These are phyloP conservation scores for Parastagonospora nodorum DNA, from an alignment of 2,329 filamentous ascomycete species.

Conservation along the genomic window DNA sequence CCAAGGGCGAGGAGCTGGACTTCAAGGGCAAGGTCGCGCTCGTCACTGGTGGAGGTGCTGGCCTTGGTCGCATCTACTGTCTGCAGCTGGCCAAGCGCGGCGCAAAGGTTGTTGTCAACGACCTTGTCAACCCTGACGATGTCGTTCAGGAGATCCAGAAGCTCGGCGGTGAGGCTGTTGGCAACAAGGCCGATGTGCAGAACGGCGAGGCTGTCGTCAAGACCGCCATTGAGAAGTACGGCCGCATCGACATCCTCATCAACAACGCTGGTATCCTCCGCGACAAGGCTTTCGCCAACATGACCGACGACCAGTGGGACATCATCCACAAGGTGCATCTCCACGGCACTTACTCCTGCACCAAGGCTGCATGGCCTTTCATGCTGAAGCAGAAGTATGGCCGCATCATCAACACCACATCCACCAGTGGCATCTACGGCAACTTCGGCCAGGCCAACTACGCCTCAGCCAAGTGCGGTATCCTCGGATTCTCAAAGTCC, in stretches of 20 bases:
- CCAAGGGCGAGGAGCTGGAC: constrained; percentile 38
- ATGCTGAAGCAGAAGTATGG: constrained; percentile 99
- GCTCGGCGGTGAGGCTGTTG: constrained; percentile 84
- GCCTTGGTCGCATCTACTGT: constrained; percentile 88
- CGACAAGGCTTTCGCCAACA: constrained; percentile 97
- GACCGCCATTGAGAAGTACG: constrained; percentile 89
- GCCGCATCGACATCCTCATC: constrained; percentile 90
- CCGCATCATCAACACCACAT: constrained; percentile 94
- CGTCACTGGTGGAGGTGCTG: constrained; percentile 44
- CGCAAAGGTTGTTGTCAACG: constrained; percentile 90
- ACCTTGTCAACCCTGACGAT: constrained; percentile 87
- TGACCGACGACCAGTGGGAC: constrained; percentile 94
- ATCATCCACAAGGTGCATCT: constrained; percentile 91
- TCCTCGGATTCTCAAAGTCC: constrained; percentile 92
- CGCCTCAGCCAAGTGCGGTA: constrained; percentile 72
- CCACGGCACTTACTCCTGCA: constrained; percentile 92
- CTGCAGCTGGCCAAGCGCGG: constrained; percentile 85
- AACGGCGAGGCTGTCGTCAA: constrained; percentile 92
- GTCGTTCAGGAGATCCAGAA: constrained; percentile 93
- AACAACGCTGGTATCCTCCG: constrained; percentile 98
- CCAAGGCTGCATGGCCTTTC: constrained; percentile 96
- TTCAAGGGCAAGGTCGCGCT: constrained; percentile 47
- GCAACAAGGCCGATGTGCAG: constrained; percentile 91
- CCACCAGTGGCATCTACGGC: constrained; percentile 95
- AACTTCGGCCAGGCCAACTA: constrained; percentile 99